A percentile compares a stretch with the other conserved stretches of the same genome.
phyloP scores from a whole-genome alignment of 805 yeast species.

The Isabelozyma gotoi region DNA sequence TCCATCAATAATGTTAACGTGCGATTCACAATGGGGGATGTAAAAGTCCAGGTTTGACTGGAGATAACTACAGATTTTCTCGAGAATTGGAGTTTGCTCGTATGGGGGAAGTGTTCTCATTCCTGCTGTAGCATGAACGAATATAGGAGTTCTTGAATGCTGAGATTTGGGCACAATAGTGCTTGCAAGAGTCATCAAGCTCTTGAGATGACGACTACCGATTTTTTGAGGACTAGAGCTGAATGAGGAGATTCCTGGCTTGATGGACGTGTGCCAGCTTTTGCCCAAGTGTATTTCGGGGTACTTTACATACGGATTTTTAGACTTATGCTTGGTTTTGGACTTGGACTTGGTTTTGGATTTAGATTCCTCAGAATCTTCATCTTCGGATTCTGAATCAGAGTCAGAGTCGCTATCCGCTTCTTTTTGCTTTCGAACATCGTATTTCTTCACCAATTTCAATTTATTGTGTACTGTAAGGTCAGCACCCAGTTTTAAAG shows the following conservation, averaged over 20 bases:
- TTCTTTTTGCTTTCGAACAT: slow-evolving; percentile 6
- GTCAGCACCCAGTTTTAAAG: slow-evolving; percentile 20
- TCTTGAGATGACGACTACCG: slow-evolving; percentile 51
- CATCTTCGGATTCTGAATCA: slow-evolving; percentile 1
- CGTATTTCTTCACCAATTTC: slow-evolving; percentile 11
- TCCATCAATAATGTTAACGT: slow-evolving; percentile 61
- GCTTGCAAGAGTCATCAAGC: slow-evolving; percentile 48
- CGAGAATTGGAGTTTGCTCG: slow-evolving; percentile 47
- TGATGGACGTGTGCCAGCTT: slow-evolving; percentile 51
- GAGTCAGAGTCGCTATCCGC: slow-evolving; percentile 4
- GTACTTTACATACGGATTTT: slow-evolving; percentile 5
- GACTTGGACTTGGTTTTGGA: slow-evolving; percentile 9
- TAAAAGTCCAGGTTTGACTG: slow-evolving; percentile 47
- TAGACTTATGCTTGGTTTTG: slow-evolving; percentile 2
- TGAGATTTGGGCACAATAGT: slow-evolving; percentile 59
- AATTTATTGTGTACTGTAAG: slow-evolving; percentile 1
- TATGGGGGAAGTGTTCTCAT: slow-evolving; percentile 57
- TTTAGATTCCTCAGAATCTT: slow-evolving; percentile 6
- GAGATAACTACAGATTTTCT: slow-evolving; percentile 50
- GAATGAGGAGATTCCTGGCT: slow-evolving; percentile 59
- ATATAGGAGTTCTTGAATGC: slow-evolving; percentile 62
- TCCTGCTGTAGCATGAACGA: slow-evolving; percentile 71
- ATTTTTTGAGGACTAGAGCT: slow-evolving; percentile 47
- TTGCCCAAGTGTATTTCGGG: slow-evolving; percentile 35
- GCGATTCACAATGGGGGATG: slow-evolving; percentile 61